phyloP scores from a whole-genome alignment of 805 yeast species.

The Candida ulmi region DNA sequence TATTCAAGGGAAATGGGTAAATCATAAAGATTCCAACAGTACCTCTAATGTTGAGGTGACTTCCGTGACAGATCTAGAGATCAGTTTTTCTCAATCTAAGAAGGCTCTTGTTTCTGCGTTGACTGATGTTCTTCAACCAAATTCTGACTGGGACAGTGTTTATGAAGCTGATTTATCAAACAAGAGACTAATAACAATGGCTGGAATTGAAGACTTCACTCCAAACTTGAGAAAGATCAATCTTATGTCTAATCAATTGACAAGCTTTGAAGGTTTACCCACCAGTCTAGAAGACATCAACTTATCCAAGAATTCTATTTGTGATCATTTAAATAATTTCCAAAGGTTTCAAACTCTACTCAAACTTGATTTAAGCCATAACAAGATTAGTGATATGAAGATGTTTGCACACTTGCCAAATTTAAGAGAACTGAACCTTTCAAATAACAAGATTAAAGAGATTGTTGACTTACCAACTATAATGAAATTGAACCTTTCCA shows the following conservation, averaged over 20 bases:
- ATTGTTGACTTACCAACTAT: constrained; percentile 16
- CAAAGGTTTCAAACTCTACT: constrained; percentile 18
- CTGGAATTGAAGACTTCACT: constrained; percentile 34
- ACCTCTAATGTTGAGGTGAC: constrained; percentile 26
- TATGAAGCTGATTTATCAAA: constrained; percentile 28
- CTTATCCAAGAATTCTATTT: constrained; percentile 14
- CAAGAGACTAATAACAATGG: constrained; percentile 30
- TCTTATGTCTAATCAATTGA: constrained; percentile 11
- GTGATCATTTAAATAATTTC: constrained; percentile 16
- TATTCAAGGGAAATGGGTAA: constrained; percentile 14
- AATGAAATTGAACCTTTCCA: constrained; percentile 30
- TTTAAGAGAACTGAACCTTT: constrained; percentile 21
- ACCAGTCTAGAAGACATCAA: constrained; percentile 5
- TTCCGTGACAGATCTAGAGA: constrained; percentile 35
- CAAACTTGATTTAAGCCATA: constrained; percentile 32
- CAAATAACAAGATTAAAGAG: constrained; percentile 31
- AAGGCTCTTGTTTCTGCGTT: constrained; percentile 35
- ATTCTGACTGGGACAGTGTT: constrained; percentile 36
- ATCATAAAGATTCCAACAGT: constrained; percentile 11
- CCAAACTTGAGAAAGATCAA: constrained; percentile 27
- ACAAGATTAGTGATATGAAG: constrained; percentile 30
- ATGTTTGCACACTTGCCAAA: constrained; percentile 21
- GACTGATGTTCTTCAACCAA: constrained; percentile 31
- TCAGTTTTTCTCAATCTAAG: constrained; percentile 40
- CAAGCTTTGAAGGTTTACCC: constrained; percentile 21